A percentile compares a stretch with the other conserved stretches of the same genome.
Conservation (phyloP, 2,329 filamentous ascomycete genomes). For the Aspergillus ibericus region DNA sequence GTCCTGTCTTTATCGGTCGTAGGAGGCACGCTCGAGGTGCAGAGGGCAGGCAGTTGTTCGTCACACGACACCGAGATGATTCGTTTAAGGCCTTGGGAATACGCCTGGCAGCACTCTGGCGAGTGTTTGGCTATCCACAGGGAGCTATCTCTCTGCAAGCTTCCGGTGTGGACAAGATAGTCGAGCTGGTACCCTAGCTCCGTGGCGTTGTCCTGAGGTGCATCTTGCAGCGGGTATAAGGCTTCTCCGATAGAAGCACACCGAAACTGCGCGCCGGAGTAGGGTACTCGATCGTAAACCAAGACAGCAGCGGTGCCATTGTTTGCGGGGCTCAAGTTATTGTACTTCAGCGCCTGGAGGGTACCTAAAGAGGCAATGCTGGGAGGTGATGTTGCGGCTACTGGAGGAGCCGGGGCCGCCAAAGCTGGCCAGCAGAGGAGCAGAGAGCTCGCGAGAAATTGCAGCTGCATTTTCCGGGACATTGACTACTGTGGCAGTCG, state of each 20-base stretch:
- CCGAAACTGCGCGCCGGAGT: constrained; percentile 13
- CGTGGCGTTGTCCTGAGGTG: constrained; percentile 11
- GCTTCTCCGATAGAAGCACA: constrained; percentile 26
- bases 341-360: constrained; percentile 27
- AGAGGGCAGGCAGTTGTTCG: constrained; percentile 20
- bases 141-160: constrained; percentile 11
- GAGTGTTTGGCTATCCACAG: constrained; percentile 19
- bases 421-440: constrained; percentile 13
- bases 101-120: constrained; percentile 16
- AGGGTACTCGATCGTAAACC: constrained; percentile 14
- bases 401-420: constrained; percentile 15
- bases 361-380: constrained; percentile 16
- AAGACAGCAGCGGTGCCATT: constrained; percentile 27
- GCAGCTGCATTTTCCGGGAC: constrained; percentile 13
- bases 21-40: constrained; percentile 21
- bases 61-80: constrained; percentile 14
- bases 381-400: constrained; percentile 2
- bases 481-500: neutral
- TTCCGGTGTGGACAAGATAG: constrained; percentile 21
- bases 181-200: constrained; percentile 27
- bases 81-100: constrained; percentile 15
- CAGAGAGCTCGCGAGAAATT: constrained; percentile 10
- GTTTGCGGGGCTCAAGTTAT: constrained; percentile 25
- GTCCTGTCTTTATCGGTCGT: constrained; percentile 20
- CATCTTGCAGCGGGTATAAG: constrained; percentile 17